Percentiles rank a stretch among this genome's conserved stretches.
phyloP scores from a whole-genome alignment of 495 filamentous ascomycete genomes.

The Talaromyces wortmannii region DNA sequence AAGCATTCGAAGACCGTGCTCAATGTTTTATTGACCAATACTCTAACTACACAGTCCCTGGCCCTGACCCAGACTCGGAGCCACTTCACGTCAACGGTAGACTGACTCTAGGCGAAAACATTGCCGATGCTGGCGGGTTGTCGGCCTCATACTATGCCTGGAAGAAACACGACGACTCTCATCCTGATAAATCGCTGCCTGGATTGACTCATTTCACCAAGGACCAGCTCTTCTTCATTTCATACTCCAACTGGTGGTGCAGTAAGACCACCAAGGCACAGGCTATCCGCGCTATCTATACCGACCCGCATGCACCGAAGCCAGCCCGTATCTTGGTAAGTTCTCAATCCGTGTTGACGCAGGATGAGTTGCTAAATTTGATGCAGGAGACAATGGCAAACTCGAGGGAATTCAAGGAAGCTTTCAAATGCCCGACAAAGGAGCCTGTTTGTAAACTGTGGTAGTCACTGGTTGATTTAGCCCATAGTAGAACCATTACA shows the following conservation, averaged over 20 bases:
- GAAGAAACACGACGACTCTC: conserved; percentile 47
- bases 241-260: conserved; percentile 64
- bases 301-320: conserved; percentile 59
- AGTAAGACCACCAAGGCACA: conserved; percentile 52
- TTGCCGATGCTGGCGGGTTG: conserved; percentile 68
- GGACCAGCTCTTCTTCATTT: conserved; percentile 69
- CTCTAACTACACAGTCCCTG: conserved; percentile 51
- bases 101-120: conserved; percentile 68
- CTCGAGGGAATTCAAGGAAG: conserved; percentile 59
- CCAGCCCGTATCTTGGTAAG: conserved; percentile 52
- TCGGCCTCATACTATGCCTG: conserved; percentile 60
- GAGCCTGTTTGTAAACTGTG: conserved; percentile 66
- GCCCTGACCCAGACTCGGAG: conserved; percentile 43
- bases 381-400: conserved; percentile 55
- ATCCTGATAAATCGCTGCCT: conserved; percentile 52
- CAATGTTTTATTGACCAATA: conserved; percentile 71
- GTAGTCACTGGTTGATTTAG: conserved; percentile 21
- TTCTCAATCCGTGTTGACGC: conserved; percentile 1
- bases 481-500: no score
- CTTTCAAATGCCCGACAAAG: conserved; percentile 56
- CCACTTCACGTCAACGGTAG: conserved; percentile 60
- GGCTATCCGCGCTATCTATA: conserved; percentile 48
- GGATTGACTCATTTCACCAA: conserved; percentile 59
- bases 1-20: conserved; percentile 54
- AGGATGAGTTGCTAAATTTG: not conserved